A percentile compares a stretch with the other conserved stretches of the same genome.
These are phyloP conservation scores for Phytopythium montanum DNA, from an alignment of 352 stramenopile species.

Conservation along the genomic window DNA sequence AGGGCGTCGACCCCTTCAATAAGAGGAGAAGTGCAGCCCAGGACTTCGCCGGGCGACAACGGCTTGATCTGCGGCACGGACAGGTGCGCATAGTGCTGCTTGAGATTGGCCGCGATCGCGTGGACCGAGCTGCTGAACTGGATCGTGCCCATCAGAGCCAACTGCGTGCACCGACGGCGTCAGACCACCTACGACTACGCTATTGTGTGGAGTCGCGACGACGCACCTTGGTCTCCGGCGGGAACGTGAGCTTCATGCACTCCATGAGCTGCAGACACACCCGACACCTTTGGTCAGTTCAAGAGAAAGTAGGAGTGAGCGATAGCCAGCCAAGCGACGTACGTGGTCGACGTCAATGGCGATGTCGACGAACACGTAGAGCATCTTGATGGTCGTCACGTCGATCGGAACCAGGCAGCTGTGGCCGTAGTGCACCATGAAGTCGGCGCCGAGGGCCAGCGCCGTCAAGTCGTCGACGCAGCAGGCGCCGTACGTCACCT, in stretches of 20 bases:
- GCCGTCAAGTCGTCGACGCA: slow-evolving; percentile 99
- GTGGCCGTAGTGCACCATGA: slow-evolving; percentile 99
- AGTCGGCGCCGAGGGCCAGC: slow-evolving; percentile 92
- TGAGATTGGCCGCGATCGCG: slow-evolving; percentile 64
- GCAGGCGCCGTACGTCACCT: slow-evolving; percentile 98
- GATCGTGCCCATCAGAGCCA: slow-evolving; percentile 95
- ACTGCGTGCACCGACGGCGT: slow-evolving; percentile 19
- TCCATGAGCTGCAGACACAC: slow-evolving; percentile 85
- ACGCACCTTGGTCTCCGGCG: slow-evolving; percentile 59
- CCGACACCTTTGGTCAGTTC: neutral
- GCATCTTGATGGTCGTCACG: slow-evolving; percentile 93
- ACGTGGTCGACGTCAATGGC: slow-evolving; percentile 96
- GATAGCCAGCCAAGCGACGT: slow-evolving; percentile 9
- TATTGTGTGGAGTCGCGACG: neutral
- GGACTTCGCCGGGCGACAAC: slow-evolving; percentile 96
- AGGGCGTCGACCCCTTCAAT: slow-evolving; percentile 92
- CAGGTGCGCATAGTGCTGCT: slow-evolving; percentile 79
- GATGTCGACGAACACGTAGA: slow-evolving; percentile 99
- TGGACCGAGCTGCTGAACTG: slow-evolving; percentile 94
- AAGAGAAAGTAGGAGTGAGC: neutral
- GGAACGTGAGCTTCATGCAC: slow-evolving; percentile 93
- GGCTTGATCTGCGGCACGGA: slow-evolving; percentile 96
- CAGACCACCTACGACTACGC: neutral
- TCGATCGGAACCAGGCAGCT: slow-evolving; percentile 98
- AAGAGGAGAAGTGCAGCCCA: slow-evolving; percentile 97